Evolutionary conservation across 352 stramenopile genomes (phyloP), one percentile per base, ranked within the genome.

Genomic region (Phytopythium chamaehyphon): DNA sequence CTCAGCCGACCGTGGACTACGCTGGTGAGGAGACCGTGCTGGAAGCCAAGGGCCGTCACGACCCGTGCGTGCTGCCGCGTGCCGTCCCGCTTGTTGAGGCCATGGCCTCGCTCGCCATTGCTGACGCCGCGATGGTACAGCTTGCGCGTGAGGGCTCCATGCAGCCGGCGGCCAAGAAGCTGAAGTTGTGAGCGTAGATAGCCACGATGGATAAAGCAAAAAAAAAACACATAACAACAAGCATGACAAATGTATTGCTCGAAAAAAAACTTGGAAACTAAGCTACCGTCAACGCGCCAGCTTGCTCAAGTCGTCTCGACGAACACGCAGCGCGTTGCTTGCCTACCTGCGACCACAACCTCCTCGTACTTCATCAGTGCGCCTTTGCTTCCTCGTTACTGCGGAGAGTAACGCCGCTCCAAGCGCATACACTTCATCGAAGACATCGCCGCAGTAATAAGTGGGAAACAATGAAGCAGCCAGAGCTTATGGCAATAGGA

Each of bases 41-140:
- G 16, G 83, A 96, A 54, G 97, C 96, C 47, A 99, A 99, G 76
- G 97, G 96, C 51, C 85, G 97, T 55, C 96, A 99, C 66, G 97
- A 99, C 75, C 97, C 96, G 37, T 99, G 97, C 66, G 97, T 99
- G 43, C 73, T 99, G 40, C 96, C 97, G 8, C 86, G 96, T 42
- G 96, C 95, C 12, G 90, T 98, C 62, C 97, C 97, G 12, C 98
- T 99, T 58, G 95, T 99, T 16, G 97, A 99, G 71, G 83, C 95
- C 14, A 99, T 99, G 97, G 91, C 98, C 19, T 90, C 97, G 19
- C 72, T 99, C 8, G 95, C 90, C 18, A 79, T 99, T 33, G 88
- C 93, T 15, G 97, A 99, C 72, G 78, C 90, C 6, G 78, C 98
- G 1, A 97, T 99, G 93, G 90, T 97, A 65, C 96, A 99, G 63